Evolutionary conservation across 306 rosid species (phyloP).

Genomic region (Lathyrus tuberosus): DNA sequence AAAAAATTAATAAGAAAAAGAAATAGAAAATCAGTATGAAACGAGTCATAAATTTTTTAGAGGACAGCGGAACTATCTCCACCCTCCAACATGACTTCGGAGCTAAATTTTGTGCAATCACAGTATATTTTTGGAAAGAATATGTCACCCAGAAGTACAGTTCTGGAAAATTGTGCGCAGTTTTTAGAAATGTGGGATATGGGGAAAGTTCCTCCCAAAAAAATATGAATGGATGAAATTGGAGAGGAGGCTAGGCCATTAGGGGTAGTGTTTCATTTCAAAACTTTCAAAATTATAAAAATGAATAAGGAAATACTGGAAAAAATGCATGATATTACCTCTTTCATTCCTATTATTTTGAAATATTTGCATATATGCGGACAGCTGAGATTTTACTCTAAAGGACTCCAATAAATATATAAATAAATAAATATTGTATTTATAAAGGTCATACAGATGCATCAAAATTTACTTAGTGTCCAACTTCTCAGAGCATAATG

Average conservation of each 20-base stretch:
- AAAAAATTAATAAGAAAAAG: neutral
- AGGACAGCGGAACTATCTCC: neutral
- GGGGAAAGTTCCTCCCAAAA: conserved; percentile 7
- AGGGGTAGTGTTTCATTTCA: conserved; percentile 26
- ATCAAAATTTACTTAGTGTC: conserved; percentile 6
- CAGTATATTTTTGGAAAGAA: neutral
- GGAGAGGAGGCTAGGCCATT: neutral
- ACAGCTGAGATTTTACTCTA: too few relatives aligned
- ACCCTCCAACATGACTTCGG: neutral
- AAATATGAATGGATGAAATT: conserved; percentile 4
- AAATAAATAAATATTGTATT: neutral
- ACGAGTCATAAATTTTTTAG: conserved; percentile 4
- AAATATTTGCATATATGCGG: too few relatives aligned
- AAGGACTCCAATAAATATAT: conserved; percentile 20
- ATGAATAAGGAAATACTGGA: conserved; percentile 10
- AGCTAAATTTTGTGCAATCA: neutral
- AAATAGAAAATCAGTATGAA: conserved; percentile 20
- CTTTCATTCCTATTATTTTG: too few relatives aligned
- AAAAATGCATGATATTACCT: conserved; percentile 23
- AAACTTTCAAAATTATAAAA: conserved; percentile 30
- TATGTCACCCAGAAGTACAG: neutral
- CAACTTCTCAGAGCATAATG: conserved; percentile 24
- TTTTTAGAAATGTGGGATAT: neutral
- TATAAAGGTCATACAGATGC: conserved; percentile 27
- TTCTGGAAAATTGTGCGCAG: neutral